These are phyloP conservation scores for Aspergillus aculeatinus DNA, from an alignment of 2,329 filamentous ascomycete species.

Conservation along the genomic window DNA sequence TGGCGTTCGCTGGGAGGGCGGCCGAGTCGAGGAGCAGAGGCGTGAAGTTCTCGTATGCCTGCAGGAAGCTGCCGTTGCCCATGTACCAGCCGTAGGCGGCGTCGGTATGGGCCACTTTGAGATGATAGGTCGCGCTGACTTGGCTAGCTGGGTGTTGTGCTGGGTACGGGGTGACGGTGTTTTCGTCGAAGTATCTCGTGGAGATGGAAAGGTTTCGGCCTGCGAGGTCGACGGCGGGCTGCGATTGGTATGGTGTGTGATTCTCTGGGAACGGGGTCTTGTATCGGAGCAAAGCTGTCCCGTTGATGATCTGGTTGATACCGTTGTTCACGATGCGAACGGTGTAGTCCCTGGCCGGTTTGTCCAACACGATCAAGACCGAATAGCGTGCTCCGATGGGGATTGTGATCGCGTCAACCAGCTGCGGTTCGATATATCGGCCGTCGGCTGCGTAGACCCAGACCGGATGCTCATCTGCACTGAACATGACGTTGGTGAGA, in stretches of 20 bases:
- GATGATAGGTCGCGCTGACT: no score
- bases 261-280: slow-evolving; percentile 16
- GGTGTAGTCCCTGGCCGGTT: slow-evolving; percentile 50
- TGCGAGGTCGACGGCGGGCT: no score
- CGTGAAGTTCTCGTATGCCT: slow-evolving; percentile 33
- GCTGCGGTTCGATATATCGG: slow-evolving; percentile 35
- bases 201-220: no score
- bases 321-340: slow-evolving; percentile 51
- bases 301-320: slow-evolving; percentile 55
- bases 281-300: slow-evolving; percentile 51
- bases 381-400: slow-evolving; percentile 36
- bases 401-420: slow-evolving; percentile 31
- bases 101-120: slow-evolving; percentile 14
- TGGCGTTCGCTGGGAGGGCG: slow-evolving; percentile 44
- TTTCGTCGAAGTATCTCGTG: no score
- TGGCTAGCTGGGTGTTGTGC: no score
- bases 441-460: slow-evolving; percentile 43
- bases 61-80: slow-evolving; percentile 43
- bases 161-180: no score
- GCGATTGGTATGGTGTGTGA: no score
- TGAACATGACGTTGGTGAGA: slow-evolving; percentile 49
- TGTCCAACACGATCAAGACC: slow-evolving; percentile 42
- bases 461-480: slow-evolving; percentile 44
- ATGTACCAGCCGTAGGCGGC: slow-evolving; percentile 56
- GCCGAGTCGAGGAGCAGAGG: slow-evolving; percentile 52